Conservation (phyloP, 331 rosid genomes). For the Prunus yedoensis region DNA sequence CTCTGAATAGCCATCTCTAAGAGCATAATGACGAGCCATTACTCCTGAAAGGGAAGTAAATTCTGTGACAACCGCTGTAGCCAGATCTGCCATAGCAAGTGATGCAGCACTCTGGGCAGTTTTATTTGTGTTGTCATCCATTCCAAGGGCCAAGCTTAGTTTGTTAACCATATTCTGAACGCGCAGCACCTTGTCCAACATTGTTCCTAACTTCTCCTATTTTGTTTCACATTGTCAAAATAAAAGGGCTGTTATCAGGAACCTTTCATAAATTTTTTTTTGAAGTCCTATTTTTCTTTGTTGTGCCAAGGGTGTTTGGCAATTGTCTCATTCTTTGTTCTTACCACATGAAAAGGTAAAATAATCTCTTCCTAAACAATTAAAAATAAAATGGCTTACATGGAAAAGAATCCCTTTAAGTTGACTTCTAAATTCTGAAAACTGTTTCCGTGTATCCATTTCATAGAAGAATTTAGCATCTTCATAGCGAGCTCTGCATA, state of each 20-base stretch:
- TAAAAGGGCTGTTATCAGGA: not conserved
- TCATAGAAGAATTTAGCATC: conserved; percentile 95
- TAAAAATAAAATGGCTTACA: conserved; percentile 44
- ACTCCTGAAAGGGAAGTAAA: conserved; percentile 93
- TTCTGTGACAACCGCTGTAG: conserved; percentile 91
- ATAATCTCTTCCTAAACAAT: not conserved
- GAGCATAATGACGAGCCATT: conserved; percentile 94
- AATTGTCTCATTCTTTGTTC: not conserved
- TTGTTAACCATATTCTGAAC: conserved; percentile 53
- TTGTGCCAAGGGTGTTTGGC: not conserved
- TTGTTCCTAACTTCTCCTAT: conserved; percentile 93
- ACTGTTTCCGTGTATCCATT: conserved; percentile 67
- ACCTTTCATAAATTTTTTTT: too few relatives aligned
- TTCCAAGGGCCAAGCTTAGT: conserved; percentile 54
- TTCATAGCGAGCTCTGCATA: conserved; percentile 89
- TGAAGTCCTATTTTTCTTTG: not conserved
- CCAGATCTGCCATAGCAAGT: conserved; percentile 95
- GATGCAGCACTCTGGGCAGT: conserved; percentile 71
- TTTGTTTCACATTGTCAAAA: conserved; percentile 32
- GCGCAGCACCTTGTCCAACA: conserved; percentile 89
- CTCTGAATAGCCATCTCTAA: conserved; percentile 84
- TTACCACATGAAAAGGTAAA: not conserved
- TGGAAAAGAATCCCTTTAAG: conserved; percentile 84
- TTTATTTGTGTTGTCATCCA: conserved; percentile 45
- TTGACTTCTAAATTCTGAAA: conserved; percentile 72